These are phyloP conservation scores for Glycine tomentella DNA, from an alignment of 306 rosid genomes.

Conservation along the genomic window DNA sequence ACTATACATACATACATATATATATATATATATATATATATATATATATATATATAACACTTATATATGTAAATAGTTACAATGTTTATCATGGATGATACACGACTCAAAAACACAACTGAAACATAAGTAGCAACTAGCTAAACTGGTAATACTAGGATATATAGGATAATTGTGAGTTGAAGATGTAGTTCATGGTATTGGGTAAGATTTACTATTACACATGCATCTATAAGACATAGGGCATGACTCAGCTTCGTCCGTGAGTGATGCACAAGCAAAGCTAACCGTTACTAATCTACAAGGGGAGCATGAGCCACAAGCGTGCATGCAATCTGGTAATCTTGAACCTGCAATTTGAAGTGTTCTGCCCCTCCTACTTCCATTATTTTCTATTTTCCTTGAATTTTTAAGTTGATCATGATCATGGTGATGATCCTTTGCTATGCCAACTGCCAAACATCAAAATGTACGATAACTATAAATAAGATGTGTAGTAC, in stretches of 20 bases:
- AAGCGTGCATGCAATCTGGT: slow-evolving; percentile 57
- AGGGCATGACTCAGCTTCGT: slow-evolving; percentile 52
- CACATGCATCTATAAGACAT: slow-evolving; percentile 58
- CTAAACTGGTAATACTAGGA: neutral
- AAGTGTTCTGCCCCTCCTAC: slow-evolving; percentile 30
- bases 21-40: too few species aligned
- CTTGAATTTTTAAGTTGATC: neutral
- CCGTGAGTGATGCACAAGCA: slow-evolving; percentile 37
- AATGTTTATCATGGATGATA: neutral
- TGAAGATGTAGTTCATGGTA: slow-evolving; percentile 41
- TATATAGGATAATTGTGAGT: neutral
- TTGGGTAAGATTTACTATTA: slow-evolving; percentile 53
- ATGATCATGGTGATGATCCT: neutral
- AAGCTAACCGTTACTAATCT: slow-evolving; percentile 48
- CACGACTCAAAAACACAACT: neutral
- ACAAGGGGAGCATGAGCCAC: slow-evolving; percentile 59
- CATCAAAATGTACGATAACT: neutral
- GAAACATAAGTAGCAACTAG: neutral
- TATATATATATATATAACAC: too few species aligned
- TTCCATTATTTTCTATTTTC: neutral
- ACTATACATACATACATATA: too few species aligned
- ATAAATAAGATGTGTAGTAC: neutral
- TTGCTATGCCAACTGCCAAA: neutral
- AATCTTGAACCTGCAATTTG: slow-evolving; percentile 57
- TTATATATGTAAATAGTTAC: neutral